Percentiles rank a stretch among this genome's conserved stretches.
phyloP scores from a whole-genome alignment of 495 filamentous ascomycete genomes.

The Elasticomyces elasticus region DNA sequence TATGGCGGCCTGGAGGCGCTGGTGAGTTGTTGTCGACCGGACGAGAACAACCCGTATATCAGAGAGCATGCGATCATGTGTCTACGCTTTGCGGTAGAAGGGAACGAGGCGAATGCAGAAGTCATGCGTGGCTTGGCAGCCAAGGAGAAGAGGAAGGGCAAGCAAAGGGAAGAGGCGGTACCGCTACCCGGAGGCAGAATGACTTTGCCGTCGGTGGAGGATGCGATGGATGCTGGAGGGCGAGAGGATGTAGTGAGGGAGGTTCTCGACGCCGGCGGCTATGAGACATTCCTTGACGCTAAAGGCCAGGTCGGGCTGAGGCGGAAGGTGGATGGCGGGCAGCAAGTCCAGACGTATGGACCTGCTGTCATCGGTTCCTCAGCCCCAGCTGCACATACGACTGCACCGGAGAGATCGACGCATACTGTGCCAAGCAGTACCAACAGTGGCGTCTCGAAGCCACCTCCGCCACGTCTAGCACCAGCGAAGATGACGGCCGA shows the following conservation, averaged over 20 bases:
- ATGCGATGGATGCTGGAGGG: background rate
- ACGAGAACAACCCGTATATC: constrained; percentile 81
- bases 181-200: background rate
- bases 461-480: background rate
- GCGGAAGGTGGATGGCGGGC: constrained; percentile 10
- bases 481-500: constrained; percentile 19
- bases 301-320: constrained; percentile 30
- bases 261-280: constrained; percentile 32
- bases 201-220: background rate
- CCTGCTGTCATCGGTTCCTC: background rate
- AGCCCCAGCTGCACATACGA: background rate
- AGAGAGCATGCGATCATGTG: constrained; percentile 87
- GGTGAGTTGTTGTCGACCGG: constrained; percentile 76
- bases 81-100: constrained; percentile 79
- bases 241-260: constrained; percentile 27
- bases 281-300: constrained; percentile 35
- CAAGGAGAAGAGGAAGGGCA: background rate
- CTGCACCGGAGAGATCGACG: background rate
- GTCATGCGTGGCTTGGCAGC: constrained; percentile 55
- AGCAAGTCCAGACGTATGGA: background rate
- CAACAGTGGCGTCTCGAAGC: background rate
- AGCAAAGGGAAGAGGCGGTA: background rate
- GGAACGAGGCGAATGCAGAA: constrained; percentile 66
- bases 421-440: background rate
- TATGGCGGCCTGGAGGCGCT: constrained; percentile 74